Base-by-base conservation (phyloP, 1,284 basidiomycete species). In the Gymnopus androsaceus region DNA sequence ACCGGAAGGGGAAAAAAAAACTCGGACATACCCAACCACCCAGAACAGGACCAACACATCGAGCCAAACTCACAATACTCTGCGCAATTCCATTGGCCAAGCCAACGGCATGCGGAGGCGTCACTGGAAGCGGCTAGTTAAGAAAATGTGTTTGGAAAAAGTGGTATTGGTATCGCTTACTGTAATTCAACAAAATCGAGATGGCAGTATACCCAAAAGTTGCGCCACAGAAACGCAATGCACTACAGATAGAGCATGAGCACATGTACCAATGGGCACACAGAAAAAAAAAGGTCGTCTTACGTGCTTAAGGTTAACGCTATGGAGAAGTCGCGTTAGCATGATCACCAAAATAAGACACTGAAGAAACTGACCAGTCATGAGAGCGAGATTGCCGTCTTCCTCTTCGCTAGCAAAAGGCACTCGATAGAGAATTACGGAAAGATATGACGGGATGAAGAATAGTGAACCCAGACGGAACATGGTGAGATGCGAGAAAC, bases 401-500 rank as follows among this genome's bases (percentile, higher is more conserved):
- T 82, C 80, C 8, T 74, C 69, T 9, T 78, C 69, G 63, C 81
- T 85, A 37, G 87, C 87, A 55, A 92, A 82, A 19, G 78, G 73
- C 17, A 59, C 54, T 11, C 88, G 84, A 66, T 88, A 91, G 38
- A 89, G 72, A 14, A 82, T 77, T 30, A 92, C 88, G 3, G 82
- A 83, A 36, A 92, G 75, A 68, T 92, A 92, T 14, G 88, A 80
- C 11, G 90, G 90, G 57, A 92, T 87, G 70, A 89, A 92, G 30
- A 92, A 73, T 25, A 87, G 66, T 4, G 87, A 87, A 52, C 90
- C 90, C 27, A 92, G 74, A 51, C 90, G 84, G 76, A 91, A 92
- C 90, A 92, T 92, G 4, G 89, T 81, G 37, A 92, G 73, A 67
- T 92, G 90, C 2, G 90, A 92, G 68, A 91, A 92, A 37, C 88